Evolutionary conservation across 2,329 filamentous ascomycete species (phyloP), one percentile per base, ranked within the genome.

Genomic region (Colletotrichum gloeosporioides): DNA sequence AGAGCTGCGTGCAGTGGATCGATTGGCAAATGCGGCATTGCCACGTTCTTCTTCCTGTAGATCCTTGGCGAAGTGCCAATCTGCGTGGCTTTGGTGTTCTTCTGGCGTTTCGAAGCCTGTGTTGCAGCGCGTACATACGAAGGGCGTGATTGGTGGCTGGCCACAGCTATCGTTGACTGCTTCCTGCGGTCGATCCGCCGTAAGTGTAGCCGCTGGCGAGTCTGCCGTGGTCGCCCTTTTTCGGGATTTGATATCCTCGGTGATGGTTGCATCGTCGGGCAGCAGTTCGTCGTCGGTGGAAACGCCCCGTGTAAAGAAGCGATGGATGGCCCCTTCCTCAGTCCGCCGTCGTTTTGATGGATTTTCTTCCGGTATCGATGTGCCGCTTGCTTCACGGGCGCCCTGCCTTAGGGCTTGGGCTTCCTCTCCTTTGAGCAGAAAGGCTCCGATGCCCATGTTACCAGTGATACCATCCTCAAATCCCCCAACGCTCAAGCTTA

Each of bases 51-150:
- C 84, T 4, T 92, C 90, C 78, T 96, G 93, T 34, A 99, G 89
- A 80, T 96, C 94, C 85, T 95, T 95, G 62, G 97, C 97, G 85
- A 98, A 94, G 85, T 99, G 97, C 93, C 96, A 99, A 84, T 99
- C 97, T 70, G 93, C 89, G 83, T 99, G 97, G 85, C 95, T 96
- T 78, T 93, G 90, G 63, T 92, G 82, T 79, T 90, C 89, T 72
- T 93, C 91, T 31, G 87, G 82, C 53, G 88, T 87, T 15, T 89
- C 87, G 39, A 97, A 87, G n/a, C 83, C 82, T 80, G 90, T 89
- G 75, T 90, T 89, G 84, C 96, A 98, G 77, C 92, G 91, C 66
- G 87, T 82, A 83, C 95, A 98, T 55, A 84, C 80, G 80, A 88
- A 85, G 59, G 85, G 81, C 49, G 81, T 83, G 78, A 84, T 83